Conservation (phyloP, 169 alveolate genomes). For the Cryptosporidium bovis region DNA sequence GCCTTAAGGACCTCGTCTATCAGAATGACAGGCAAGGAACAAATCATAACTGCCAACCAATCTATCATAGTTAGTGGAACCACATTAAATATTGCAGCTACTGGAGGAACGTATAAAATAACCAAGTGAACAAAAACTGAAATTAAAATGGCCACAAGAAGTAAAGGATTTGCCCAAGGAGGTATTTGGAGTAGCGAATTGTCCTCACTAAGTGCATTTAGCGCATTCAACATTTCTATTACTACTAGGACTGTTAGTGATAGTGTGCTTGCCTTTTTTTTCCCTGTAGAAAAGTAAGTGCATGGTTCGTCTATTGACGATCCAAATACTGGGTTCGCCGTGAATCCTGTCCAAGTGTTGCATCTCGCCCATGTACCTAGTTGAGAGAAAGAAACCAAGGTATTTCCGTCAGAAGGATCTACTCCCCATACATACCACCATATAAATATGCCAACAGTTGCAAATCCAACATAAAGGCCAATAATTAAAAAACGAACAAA, state of each 20-base stretch:
- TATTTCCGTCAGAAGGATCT: slow-evolving; percentile 93
- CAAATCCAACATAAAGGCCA: slow-evolving; percentile 97
- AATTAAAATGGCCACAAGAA: slow-evolving; percentile 92
- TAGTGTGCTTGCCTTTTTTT: slow-evolving; percentile 95
- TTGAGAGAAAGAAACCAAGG: slow-evolving; percentile 91
- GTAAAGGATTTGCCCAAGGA: slow-evolving; percentile 96
- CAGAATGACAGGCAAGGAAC: slow-evolving; percentile 97
- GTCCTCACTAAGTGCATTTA: slow-evolving; percentile 98
- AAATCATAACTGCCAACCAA: slow-evolving; percentile 94
- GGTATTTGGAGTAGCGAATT: slow-evolving; percentile 94
- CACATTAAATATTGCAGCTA: slow-evolving; percentile 92
- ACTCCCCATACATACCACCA: slow-evolving; percentile 92
- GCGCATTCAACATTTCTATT: slow-evolving; percentile 98
- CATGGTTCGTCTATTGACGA: slow-evolving; percentile 91
- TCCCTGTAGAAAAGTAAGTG: slow-evolving; percentile 96
- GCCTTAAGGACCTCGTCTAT: slow-evolving; percentile 96
- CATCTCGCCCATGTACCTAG: slow-evolving; percentile 91
- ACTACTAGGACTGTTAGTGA: slow-evolving; percentile 95
- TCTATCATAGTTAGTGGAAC: slow-evolving; percentile 91
- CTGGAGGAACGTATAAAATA: slow-evolving; percentile 94
- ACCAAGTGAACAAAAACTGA: slow-evolving; percentile 91
- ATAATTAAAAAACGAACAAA: slow-evolving; percentile 93
- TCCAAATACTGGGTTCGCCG: slow-evolving; percentile 83
- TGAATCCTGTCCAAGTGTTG: slow-evolving; percentile 89
- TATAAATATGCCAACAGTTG: slow-evolving; percentile 97